phyloP scores from a whole-genome alignment of 2,329 filamentous ascomycete species.

The Aspergillus sergii region DNA sequence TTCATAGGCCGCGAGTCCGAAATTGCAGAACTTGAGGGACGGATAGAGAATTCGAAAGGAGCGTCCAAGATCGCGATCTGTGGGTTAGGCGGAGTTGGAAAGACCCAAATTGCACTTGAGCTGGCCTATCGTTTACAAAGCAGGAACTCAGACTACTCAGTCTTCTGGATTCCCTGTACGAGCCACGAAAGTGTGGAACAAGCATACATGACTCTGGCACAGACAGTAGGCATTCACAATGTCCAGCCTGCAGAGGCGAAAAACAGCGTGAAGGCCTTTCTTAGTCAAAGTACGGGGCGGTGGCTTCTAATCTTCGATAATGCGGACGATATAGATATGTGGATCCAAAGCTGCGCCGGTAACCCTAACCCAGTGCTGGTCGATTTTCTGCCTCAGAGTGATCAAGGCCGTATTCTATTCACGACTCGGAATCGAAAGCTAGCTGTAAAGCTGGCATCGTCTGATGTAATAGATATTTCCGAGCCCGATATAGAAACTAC shows the following conservation, averaged over 20 bases:
- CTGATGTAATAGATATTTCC: not conserved
- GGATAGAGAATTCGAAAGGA: not conserved
- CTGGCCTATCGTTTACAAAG: not conserved
- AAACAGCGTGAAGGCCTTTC: not conserved
- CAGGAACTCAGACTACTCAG: not conserved
- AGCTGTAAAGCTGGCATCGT: constrained; percentile 17
- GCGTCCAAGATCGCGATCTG: not conserved
- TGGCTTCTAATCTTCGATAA: constrained; percentile 31
- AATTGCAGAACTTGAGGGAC: not conserved
- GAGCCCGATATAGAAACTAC: not conserved
- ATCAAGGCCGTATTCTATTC: constrained; percentile 29
- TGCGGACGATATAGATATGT: constrained; percentile 27
- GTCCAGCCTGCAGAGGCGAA: not conserved
- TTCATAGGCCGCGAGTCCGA: not conserved
- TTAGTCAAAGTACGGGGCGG: not conserved
- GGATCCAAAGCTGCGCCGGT: not conserved
- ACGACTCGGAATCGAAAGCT: constrained; percentile 28
- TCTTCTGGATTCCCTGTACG: constrained; percentile 20
- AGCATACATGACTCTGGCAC: constrained; percentile 13
- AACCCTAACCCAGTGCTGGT: constrained; percentile 6
- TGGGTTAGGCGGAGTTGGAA: not conserved
- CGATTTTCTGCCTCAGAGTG: constrained; percentile 20
- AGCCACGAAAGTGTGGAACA: constrained; percentile 26
- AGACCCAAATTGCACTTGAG: constrained; percentile 3
- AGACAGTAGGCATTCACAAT: constrained; percentile 12